Evolutionary conservation across 805 yeast genomes (phyloP).

Genomic region (Clavispora vitiphila): DNA sequence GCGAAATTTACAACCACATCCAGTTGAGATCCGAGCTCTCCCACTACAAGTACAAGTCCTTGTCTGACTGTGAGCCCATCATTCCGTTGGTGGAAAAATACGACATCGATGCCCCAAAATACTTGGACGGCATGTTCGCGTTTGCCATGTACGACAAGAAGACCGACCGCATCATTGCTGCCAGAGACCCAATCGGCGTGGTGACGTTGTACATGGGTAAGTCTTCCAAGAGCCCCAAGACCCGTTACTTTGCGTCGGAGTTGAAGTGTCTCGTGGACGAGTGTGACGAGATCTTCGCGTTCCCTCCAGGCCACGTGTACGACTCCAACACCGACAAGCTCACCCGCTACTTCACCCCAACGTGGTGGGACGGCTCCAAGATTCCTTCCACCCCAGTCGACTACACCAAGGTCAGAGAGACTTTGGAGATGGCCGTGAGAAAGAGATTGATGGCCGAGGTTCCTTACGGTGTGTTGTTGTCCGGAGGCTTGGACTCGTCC

Average conservation of each 20-base stretch:
- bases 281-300: constrained; percentile 87
- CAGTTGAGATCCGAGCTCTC: constrained; percentile 70
- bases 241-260: constrained; percentile 90
- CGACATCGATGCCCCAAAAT: constrained; percentile 84
- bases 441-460: constrained; percentile 99
- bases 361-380: constrained; percentile 85
- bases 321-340: constrained; percentile 85
- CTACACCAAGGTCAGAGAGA: constrained; percentile 62
- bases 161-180: constrained; percentile 86
- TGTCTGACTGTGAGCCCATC: constrained; percentile 96
- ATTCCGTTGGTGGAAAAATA: constrained; percentile 87
- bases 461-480: constrained; percentile 94
- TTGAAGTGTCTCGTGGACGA: constrained; percentile 90
- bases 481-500: constrained; percentile 97
- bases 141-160: constrained; percentile 84
- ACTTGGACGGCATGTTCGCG: constrained; percentile 98
- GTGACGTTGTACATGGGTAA: constrained; percentile 96
- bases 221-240: constrained; percentile 58
- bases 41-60: constrained; percentile 75
- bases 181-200: constrained; percentile 97
- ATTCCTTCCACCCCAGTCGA: constrained; percentile 78
- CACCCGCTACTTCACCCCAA: constrained; percentile 85
- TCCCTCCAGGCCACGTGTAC: constrained; percentile 98
- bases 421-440: constrained; percentile 91
- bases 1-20: constrained; percentile 97